A percentile compares a stretch with the other conserved stretches of the same genome.
Evolutionary conservation across 768 basidiomycete species (phyloP).

Genomic region (Polyporus arcularius): DNA sequence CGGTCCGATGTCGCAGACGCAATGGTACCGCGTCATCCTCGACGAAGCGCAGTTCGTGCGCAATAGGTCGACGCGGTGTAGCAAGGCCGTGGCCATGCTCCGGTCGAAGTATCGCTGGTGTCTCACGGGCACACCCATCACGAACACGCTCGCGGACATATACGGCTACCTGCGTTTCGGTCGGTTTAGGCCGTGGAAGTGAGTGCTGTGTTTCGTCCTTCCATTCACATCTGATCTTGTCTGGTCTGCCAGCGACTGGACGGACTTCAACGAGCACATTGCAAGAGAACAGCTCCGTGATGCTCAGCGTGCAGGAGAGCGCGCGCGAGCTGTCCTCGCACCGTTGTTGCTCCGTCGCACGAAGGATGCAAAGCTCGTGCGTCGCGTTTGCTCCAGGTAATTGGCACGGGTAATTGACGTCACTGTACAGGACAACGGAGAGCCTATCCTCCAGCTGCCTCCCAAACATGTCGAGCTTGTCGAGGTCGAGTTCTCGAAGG

Average conservation of each 20-base stretch:
- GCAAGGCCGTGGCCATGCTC: slow-evolving; percentile 59
- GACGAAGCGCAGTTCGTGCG: slow-evolving; percentile 83
- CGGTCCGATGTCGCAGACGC: slow-evolving; percentile 60
- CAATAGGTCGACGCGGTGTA: slow-evolving; percentile 61
- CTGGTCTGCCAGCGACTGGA: slow-evolving; percentile 52
- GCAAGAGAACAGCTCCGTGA: slow-evolving; percentile 55
- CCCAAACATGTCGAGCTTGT: slow-evolving; percentile 60
- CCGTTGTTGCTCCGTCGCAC: slow-evolving; percentile 72
- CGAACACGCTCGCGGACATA: slow-evolving; percentile 69
- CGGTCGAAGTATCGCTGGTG: slow-evolving; percentile 74
- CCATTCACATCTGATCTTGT: neutral
- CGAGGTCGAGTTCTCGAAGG: slow-evolving; percentile 59
- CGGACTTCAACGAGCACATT: slow-evolving; percentile 58
- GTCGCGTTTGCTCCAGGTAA: neutral
- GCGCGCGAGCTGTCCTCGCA: slow-evolving; percentile 69
- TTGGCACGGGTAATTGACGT: too few species aligned
- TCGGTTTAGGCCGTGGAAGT: slow-evolving; percentile 65
- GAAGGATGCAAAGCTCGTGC: slow-evolving; percentile 55
- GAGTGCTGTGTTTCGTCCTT: neutral
- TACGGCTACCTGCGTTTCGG: slow-evolving; percentile 74
- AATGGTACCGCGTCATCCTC: slow-evolving; percentile 70
- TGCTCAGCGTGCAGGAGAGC: slow-evolving; percentile 58
- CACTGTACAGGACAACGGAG: slow-evolving; percentile 48
- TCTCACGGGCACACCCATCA: slow-evolving; percentile 76
- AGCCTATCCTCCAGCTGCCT: slow-evolving; percentile 66